A percentile compares a stretch with the other conserved stretches of the same genome.
phyloP scores from a whole-genome alignment of 305 asterid genomes.

The Fraxinus velutina region DNA sequence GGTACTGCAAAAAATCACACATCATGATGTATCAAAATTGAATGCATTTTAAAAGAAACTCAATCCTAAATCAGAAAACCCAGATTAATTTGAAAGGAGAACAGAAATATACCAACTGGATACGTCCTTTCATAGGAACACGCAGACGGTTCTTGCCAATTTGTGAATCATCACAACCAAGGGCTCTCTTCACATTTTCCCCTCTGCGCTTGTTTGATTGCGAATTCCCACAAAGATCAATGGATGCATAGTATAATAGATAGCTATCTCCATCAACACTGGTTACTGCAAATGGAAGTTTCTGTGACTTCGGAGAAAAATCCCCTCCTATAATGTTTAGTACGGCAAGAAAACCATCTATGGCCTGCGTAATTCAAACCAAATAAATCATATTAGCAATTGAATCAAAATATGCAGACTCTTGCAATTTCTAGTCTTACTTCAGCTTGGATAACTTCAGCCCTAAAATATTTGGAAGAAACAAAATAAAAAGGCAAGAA shows the following conservation, averaged over 20 bases:
- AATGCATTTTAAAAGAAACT: neutral
- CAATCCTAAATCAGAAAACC: neutral
- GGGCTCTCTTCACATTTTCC: constrained; percentile 31
- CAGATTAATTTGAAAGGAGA: constrained; percentile 8
- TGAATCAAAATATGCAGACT: neutral
- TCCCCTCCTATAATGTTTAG: constrained; percentile 69
- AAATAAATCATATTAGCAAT: neutral
- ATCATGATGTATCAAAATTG: neutral
- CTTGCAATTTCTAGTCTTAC: neutral
- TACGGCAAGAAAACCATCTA: constrained; percentile 83
- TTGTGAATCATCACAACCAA: constrained; percentile 33
- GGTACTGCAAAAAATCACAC: constrained; percentile 3
- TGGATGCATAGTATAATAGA: constrained; percentile 65
- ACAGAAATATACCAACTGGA: constrained; percentile 62
- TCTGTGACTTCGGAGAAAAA: constrained; percentile 68
- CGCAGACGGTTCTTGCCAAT: constrained; percentile 48
- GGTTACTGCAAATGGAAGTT: constrained; percentile 74
- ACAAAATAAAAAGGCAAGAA: constrained; percentile 15
- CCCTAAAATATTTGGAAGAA: neutral
- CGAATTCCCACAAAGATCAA: constrained; percentile 50
- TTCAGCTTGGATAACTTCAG: neutral
- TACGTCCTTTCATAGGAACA: constrained; percentile 77
- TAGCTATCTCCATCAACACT: constrained; percentile 74
- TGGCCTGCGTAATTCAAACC: constrained; percentile 44
- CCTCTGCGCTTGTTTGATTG: constrained; percentile 37